phyloP scores from a whole-genome alignment of 176 grass and related monocot species.

The Sorghum bicolor region Sorghum_bicolor_NCBIv3 NC_012873.2:64267001-64267500 shows the following conservation, averaged over 20 bases:
- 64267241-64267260: background rate
- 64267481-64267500: constrained; percentile 9
- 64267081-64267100: no score
- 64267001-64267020: no score
- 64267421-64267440: background rate
- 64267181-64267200: background rate
- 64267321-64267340: background rate
- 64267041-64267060: no score
- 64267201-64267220: background rate
- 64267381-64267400: background rate
- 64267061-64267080: no score
- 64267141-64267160: no score
- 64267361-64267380: background rate
- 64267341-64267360: background rate
- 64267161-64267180: background rate
- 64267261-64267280: background rate
- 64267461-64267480: background rate
- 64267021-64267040: no score
- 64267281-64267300: background rate
- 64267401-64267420: background rate
- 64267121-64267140: no score
- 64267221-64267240: constrained; percentile 36
- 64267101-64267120: no score
- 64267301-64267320: background rate
- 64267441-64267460: constrained; percentile 35